A percentile compares a stretch with the other conserved stretches of the same genome.
phyloP scores from a whole-genome alignment of 169 alveolate genomes.

The Eimeria zaria region DNA sequence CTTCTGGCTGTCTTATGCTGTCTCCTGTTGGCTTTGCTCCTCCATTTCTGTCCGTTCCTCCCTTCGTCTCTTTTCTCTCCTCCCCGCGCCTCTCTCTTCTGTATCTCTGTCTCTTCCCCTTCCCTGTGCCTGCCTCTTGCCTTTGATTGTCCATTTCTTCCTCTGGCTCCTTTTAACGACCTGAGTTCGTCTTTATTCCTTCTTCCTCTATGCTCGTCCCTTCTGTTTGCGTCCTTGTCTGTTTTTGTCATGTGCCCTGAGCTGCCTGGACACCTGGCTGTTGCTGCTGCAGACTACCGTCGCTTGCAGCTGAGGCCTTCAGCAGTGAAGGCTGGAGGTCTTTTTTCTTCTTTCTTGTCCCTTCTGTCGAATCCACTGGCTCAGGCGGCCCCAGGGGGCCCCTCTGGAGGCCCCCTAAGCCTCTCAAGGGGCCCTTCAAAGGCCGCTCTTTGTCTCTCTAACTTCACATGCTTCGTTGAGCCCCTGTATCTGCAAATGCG shows the following conservation, averaged over 20 bases:
- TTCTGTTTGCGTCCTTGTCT: background rate
- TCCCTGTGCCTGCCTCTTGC: background rate
- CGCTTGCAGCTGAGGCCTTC: conserved; percentile 70
- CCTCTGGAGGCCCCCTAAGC: background rate
- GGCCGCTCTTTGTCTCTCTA: conserved; percentile 47
- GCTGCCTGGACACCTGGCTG: background rate
- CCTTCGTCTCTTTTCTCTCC: background rate
- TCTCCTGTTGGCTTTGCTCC: too few relatives aligned
- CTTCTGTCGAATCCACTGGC: background rate
- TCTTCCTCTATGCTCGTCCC: background rate
- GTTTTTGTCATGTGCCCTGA: background rate
- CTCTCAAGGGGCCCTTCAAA: conserved; percentile 28
- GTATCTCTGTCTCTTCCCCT: background rate
- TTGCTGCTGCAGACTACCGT: conserved; percentile 67
- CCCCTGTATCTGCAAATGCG: conserved; percentile 77
- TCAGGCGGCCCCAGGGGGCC: background rate
- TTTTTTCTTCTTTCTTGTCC: conserved; percentile 14
- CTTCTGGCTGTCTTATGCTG: too few relatives aligned
- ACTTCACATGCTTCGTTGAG: conserved; percentile 77
- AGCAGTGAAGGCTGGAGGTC: background rate
- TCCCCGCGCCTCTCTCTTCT: too few relatives aligned
- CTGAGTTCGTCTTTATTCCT: too few relatives aligned
- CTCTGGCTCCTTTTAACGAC: too few relatives aligned
- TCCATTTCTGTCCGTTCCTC: background rate
- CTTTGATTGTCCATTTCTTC: too few relatives aligned